Percentiles rank a stretch among this genome's conserved stretches.
These are phyloP conservation scores for Trypanosoma cruzi DNA, from an alignment of 208 protist species.

Conservation along the genomic window DNA sequence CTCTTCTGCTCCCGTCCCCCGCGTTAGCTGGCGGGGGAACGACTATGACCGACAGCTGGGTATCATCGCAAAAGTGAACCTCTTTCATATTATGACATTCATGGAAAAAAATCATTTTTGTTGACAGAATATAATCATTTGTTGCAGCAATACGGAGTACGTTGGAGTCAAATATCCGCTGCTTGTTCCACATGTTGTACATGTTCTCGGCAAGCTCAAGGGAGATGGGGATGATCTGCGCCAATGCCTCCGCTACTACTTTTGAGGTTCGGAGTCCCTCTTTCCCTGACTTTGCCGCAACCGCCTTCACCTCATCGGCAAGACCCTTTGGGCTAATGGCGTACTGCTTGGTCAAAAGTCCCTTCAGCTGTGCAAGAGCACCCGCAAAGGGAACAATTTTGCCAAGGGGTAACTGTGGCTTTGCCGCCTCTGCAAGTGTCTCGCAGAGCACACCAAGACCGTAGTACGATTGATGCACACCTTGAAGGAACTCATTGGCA, in stretches of 20 bases:
- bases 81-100: conserved; percentile 33
- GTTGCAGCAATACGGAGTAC: conserved; percentile 57
- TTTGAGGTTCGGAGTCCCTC: neutral
- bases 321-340: conserved; percentile 5
- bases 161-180: conserved; percentile 53
- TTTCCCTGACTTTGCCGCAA: conserved; percentile 2
- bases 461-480: conserved; percentile 75
- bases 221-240: conserved; percentile 56
- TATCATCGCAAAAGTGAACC: conserved; percentile 20
- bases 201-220: conserved; percentile 52
- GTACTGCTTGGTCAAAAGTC: conserved; percentile 24
- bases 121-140: conserved; percentile 62
- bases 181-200: conserved; percentile 65
- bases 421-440: conserved; percentile 25
- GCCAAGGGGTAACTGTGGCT: neutral
- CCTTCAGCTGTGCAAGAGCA: conserved; percentile 28
- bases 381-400: conserved; percentile 13
- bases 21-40: neutral
- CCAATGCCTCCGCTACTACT: conserved; percentile 24
- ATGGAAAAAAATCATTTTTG: conserved; percentile 60
- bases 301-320: neutral
- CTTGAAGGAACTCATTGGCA: conserved; percentile 59
- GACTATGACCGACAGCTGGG: neutral
- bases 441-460: conserved; percentile 48
- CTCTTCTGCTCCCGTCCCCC: neutral